phyloP scores from a whole-genome alignment of 2,329 filamentous ascomycete genomes.

The Rosellinia necatrix region DNA sequence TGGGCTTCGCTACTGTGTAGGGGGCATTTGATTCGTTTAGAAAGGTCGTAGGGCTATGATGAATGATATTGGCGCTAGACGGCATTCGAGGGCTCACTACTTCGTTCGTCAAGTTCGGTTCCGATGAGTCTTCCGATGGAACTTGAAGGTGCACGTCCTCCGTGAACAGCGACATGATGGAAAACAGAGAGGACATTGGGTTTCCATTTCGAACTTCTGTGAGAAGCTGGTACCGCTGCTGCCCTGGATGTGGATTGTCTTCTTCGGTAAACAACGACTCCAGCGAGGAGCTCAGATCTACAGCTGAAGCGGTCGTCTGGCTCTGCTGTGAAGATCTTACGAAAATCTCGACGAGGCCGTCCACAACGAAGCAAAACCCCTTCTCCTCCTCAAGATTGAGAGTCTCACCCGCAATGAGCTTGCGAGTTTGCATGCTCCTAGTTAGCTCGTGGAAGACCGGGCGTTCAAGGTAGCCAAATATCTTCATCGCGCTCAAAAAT shows the following conservation, averaged over 20 bases:
- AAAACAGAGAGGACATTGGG: constrained; percentile 97
- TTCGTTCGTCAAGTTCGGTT: constrained; percentile 36
- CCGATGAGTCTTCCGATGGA: constrained; percentile 64
- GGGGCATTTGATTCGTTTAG: constrained; percentile 26
- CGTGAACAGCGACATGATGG: constrained; percentile 94
- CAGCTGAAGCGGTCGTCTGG: constrained; percentile 37
- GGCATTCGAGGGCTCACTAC: constrained; percentile 38
- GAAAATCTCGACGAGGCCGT: constrained; percentile 95
- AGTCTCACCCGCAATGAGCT: constrained; percentile 94
- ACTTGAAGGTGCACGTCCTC: constrained; percentile 85
- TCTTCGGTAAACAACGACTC: constrained; percentile 68
- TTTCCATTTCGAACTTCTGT: constrained; percentile 98
- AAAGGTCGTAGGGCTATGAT: constrained; percentile 25
- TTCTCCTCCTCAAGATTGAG: constrained; percentile 96
- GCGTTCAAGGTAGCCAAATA: constrained; percentile 95
- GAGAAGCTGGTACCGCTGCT: constrained; percentile 89
- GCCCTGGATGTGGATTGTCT: constrained; percentile 59
- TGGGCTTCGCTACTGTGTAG: constrained; percentile 35
- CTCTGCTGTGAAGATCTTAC: constrained; percentile 75
- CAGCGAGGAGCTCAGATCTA: constrained; percentile 48
- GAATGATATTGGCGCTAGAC: constrained; percentile 26
- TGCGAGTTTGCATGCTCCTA: constrained; percentile 95
- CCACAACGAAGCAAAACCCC: constrained; percentile 95
- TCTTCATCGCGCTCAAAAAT: constrained; percentile 97
- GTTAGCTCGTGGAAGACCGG: constrained; percentile 98